Evolutionary conservation across 768 basidiomycete genomes (phyloP), one percentile per base, ranked within the genome.

Genomic region (Fomitopsis pulvina): DNA sequence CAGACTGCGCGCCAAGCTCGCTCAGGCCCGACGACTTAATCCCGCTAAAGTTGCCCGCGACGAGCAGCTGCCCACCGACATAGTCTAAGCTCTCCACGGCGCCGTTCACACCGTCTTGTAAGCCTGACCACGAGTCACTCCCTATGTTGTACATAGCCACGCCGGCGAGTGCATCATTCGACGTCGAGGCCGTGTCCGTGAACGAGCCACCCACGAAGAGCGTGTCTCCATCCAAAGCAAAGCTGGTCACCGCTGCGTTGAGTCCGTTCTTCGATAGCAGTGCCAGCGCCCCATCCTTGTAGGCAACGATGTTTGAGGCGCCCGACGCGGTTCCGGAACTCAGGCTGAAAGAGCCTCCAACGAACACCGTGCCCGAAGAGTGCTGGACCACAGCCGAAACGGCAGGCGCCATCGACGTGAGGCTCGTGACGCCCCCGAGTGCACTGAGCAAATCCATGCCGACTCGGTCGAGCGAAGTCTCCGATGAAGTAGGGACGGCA

Each of bases 141-240:
- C 68, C 59, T 10, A 91, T 68, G 55, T 92, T 77, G 64, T 92
- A 97, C 47, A 79, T 61, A 0, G 84, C 91, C 27, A 95, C 66
- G 29, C 81, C 77, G 39, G 65, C 66, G 29, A 92, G 68, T 28
- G 66, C 69, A 47, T 78, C 77, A 2, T 71, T 75, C 0, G 83
- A 79, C 14, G 73, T 68, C 4, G 74, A 69, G 1, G 65, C 64
- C 0, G 91, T 87, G 53, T 87, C 83, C 0, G 73, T 76, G 71
- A 99, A 99, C 0, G 81, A 71, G 0, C 96, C 96, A n/a, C 92
- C 95, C 34, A 94, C 81, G 63, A 77, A 96, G 10, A 98, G 66
- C 18, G 71, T 71, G 57, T 87, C 75, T 10, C 78, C 81, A 47
- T 74, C 68, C 27, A 86, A 59, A n/a, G 76, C 70, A 34, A 94